Evolutionary conservation across 129 eudicot genomes (phyloP).

Genomic region (Centaurea solstitialis): DNA sequence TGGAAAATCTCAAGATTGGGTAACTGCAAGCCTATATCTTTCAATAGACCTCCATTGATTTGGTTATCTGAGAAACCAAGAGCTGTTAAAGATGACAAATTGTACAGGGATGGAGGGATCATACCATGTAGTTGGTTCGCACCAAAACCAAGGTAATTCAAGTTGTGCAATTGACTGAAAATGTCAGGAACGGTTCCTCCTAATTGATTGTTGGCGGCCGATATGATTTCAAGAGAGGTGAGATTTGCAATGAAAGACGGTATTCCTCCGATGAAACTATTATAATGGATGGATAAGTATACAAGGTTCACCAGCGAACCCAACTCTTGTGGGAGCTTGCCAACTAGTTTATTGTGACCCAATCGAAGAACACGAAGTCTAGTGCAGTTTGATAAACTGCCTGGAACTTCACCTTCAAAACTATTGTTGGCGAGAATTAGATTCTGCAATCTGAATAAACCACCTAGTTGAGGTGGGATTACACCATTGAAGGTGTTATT

Average conservation of each 20-base stretch:
- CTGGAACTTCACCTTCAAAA: too few species aligned
- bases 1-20: neutral
- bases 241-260: neutral
- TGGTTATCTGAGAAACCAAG: neutral
- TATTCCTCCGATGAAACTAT: too few species aligned
- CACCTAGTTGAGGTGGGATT: too few species aligned
- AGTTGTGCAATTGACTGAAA: neutral
- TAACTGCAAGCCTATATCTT: neutral
- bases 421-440: too few species aligned
- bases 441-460: too few species aligned
- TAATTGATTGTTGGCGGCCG: neutral
- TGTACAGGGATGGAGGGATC: neutral
- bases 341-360: too few species aligned
- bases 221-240: neutral
- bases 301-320: too few species aligned
- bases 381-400: too few species aligned
- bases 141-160: neutral
- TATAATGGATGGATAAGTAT: too few species aligned
- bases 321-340: too few species aligned
- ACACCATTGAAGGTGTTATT: too few species aligned
- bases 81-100: neutral
- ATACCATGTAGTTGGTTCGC: neutral
- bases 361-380: too few species aligned
- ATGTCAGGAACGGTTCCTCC: neutral
- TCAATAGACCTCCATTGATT: neutral